Evolutionary conservation across 345 rosid genomes (phyloP), one percentile per base, ranked within the genome.

Genomic region (Toxicodendron radicans): DNA sequence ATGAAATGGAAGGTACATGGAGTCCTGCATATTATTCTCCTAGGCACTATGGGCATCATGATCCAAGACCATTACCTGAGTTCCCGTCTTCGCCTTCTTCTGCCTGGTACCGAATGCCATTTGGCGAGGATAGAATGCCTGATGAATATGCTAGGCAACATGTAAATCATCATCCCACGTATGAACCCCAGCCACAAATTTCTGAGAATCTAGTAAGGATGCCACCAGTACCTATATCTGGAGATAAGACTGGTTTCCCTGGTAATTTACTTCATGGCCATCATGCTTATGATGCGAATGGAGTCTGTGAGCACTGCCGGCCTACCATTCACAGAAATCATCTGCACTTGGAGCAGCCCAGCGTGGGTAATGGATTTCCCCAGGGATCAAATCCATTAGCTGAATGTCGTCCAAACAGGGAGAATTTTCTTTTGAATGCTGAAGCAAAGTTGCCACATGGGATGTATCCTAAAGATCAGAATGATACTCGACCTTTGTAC

Each of bases 51-150:
- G 97, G 91, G 6, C 88, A 83, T 63, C 94, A 83, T 72, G 97
- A 94, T 74, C 85, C 92, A 24, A 89, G 97, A 80, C 59, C 78
- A 20, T 61, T 86, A 32, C 76, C 82, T 38, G 97, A 92, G 53
- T 88, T 91, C 76, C 90, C 96, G 38, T 75, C 86, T 75, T 90
- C 98, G 17, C 98, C 99, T 64, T 87, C 99, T 57, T 85, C 95
- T 73, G 89, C 88, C 7, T 82, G 90, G 52, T 88, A 82, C 58
- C 86, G 88, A 41, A 75, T 90, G 82, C 91, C 89, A 8, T 87
- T 86, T 62, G 91, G 91, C 58, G 98, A 92, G 70, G 98, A 92
- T 78, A 85, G 90, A 76, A 53, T 87, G 73, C 87, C 89, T 68
- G 98, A 95, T 73, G 99, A 95, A 67, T 81, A 81, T 80, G 73